Base-by-base conservation (phyloP, 2,329 filamentous ascomycete genomes). In the Penicillium polonicum region DNA sequence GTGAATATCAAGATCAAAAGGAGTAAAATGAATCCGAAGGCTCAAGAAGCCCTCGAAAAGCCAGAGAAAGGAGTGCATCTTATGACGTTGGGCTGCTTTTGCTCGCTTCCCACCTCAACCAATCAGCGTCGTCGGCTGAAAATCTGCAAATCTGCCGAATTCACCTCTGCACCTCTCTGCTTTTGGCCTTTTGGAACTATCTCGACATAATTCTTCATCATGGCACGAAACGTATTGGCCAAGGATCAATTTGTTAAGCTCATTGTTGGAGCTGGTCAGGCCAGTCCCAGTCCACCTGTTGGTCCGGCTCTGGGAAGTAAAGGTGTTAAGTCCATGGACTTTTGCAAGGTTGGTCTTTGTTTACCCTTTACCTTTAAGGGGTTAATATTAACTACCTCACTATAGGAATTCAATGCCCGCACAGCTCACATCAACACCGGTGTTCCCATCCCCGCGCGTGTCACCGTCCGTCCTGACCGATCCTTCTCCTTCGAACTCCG, bases 261-360 rank as follows among this genome's bases (percentile, higher is more conserved):
- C 76, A 96, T 99, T 66, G 94, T 99, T 61, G 94, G 93, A 69
- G 94, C 94, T 57, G 94, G 94, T 27, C 91, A 97, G 77, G 94
- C 94, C 59, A 93, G 88, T 70, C 94, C 94, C 31, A 95, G 92
- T 78, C 94, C 94, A 35, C 94, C 94, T 5, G 92, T 99, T 70
- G 94, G 94, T 82, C 94, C 94, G 58, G 94, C 94, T 53, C 84
- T 99, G 65, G 94, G 94, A 79, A 93, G 88, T 76, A 97, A 97
- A 82, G 94, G 94, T 82, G 90, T 99, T 62, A 99, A 99, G 82
- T 95, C 90, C 58, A 99, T 99, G 88, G 94, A 99, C 79, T 99
- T 97, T 76, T 97, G 94, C 86, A 97, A 97, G 84, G 93, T 96
- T 74, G 57, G 72, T 55, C 39, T 52, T 29, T 8, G 48, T 44